phyloP scores from a whole-genome alignment of 768 basidiomycete genomes.

The Tricholoma matsutake region DNA sequence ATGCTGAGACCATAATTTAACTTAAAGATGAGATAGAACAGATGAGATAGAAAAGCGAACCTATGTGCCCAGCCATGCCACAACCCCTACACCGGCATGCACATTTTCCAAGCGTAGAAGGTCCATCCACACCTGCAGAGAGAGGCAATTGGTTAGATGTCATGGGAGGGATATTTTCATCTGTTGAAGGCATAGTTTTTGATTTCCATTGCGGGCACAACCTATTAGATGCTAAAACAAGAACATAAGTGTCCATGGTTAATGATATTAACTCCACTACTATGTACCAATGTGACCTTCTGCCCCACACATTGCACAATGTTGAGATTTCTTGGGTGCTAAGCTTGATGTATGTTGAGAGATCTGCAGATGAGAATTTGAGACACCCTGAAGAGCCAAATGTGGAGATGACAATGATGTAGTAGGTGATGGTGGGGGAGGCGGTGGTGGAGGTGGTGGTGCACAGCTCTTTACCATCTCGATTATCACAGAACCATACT shows the following conservation, averaged over 20 bases:
- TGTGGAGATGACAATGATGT: neutral
- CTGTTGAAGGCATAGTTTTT: neutral
- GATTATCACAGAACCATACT: slow-evolving; percentile 8
- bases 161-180: neutral
- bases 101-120: neutral
- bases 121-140: neutral
- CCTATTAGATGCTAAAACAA: neutral
- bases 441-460: neutral
- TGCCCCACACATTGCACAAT: neutral
- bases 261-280: neutral
- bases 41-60: neutral
- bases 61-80: neutral
- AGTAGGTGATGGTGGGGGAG: neutral
- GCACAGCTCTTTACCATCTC: neutral
- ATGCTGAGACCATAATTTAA: neutral
- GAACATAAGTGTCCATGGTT: neutral
- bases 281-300: neutral
- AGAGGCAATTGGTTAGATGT: neutral
- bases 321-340: neutral
- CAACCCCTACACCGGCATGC: neutral
- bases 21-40: neutral
- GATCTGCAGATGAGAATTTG: neutral
- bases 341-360: neutral
- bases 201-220: neutral
- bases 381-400: neutral